These are phyloP conservation scores for Grigorovia humatica DNA, from an alignment of 805 yeast genomes.

Conservation along the genomic window DNA sequence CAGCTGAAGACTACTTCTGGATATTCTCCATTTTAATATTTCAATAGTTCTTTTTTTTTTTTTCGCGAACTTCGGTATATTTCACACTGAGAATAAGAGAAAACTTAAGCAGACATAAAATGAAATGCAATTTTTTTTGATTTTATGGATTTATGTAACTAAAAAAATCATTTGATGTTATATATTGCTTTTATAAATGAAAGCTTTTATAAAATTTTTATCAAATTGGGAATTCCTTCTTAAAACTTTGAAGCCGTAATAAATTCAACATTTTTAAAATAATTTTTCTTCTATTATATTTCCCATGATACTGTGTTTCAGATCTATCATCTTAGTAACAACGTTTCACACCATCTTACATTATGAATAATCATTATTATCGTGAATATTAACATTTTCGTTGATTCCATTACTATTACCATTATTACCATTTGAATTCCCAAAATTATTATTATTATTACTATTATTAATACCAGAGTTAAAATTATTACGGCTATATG, in stretches of 20 bases:
- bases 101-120: not conserved
- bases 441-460: not conserved
- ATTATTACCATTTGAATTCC: not conserved
- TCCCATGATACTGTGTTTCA: too few species aligned
- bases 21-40: not conserved
- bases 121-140: not conserved
- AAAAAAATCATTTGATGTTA: too few species aligned
- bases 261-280: too few species aligned
- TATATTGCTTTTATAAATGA: not conserved
- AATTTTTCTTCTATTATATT: not conserved
- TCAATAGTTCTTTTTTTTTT: not conserved
- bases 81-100: too few species aligned
- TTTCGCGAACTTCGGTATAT: too few species aligned
- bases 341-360: too few species aligned
- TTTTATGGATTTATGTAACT: not conserved
- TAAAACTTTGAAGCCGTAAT: too few species aligned
- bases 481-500: slow-evolving; percentile 1
- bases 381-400: not conserved
- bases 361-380: not conserved
- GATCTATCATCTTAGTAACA: too few species aligned
- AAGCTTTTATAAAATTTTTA: too few species aligned
- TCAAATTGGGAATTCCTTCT: too few species aligned
- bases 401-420: not conserved
- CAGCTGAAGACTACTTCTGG: not conserved
- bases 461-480: not conserved